Evolutionary conservation across 2,329 filamentous ascomycete genomes (phyloP).

Genomic region (Hypoxylon sp.): DNA sequence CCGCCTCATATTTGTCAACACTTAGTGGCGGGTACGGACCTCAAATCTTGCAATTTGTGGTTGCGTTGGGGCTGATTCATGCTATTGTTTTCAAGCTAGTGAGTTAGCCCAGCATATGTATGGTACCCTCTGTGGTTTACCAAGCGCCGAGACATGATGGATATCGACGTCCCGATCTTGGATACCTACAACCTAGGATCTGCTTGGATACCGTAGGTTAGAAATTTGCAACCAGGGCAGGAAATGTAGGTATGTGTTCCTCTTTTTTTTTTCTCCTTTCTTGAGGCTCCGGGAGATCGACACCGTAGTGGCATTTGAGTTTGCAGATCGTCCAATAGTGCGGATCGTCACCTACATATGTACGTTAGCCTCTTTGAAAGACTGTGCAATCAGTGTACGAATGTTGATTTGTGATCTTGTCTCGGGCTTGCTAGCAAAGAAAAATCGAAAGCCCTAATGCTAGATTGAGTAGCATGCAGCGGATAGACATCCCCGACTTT

Average conservation of each 20-base stretch:
- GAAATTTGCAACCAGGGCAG: slow-evolving; percentile 8
- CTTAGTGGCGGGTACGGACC: slow-evolving; percentile 10
- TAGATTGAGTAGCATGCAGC: slow-evolving; percentile 25
- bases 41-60: slow-evolving; percentile 16
- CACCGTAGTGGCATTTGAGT: slow-evolving; percentile 29
- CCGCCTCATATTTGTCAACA: slow-evolving; percentile 12
- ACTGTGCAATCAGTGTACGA: slow-evolving; percentile 34
- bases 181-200: slow-evolving; percentile 13
- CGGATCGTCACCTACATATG: slow-evolving; percentile 26
- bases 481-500: slow-evolving; percentile 20
- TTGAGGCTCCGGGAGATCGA: slow-evolving; percentile 45
- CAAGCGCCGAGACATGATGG: slow-evolving; percentile 38
- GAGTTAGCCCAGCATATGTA: slow-evolving; percentile 1
- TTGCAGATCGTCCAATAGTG: slow-evolving; percentile 46
- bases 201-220: slow-evolving; percentile 17
- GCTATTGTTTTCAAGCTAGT: slow-evolving; percentile 13
- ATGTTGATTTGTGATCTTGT: slow-evolving; percentile 26
- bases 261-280: slow-evolving; percentile 1
- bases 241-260: slow-evolving; percentile 11
- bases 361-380: slow-evolving; percentile 35
- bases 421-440: slow-evolving; percentile 31
- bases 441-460: slow-evolving; percentile 17
- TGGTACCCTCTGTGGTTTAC: slow-evolving; percentile 17
- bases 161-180: slow-evolving; percentile 30
- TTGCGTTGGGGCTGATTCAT: slow-evolving; percentile 12